phyloP scores from a whole-genome alignment of 2,329 filamentous ascomycete species.

The Dothideomycetidae sp. region DNA sequence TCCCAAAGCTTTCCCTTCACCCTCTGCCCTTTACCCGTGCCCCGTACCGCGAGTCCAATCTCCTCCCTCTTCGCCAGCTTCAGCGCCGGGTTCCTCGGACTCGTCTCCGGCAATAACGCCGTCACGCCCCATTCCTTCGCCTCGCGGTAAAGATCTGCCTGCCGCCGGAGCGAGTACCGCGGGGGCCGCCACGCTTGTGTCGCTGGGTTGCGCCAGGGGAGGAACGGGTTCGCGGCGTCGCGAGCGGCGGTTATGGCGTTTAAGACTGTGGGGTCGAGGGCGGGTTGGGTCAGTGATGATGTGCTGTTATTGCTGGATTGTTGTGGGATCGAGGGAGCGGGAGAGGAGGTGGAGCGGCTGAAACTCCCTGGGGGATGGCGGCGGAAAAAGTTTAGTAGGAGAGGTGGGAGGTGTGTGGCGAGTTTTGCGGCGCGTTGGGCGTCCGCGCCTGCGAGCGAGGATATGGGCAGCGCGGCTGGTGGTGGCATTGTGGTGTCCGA shows the following conservation, averaged over 20 bases:
- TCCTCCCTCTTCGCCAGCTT: slow-evolving; percentile 59
- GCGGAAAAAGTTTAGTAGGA: slow-evolving; percentile 74
- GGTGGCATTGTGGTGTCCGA: slow-evolving; percentile 3
- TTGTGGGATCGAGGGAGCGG: slow-evolving; percentile 15
- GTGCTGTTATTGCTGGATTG: slow-evolving; percentile 22
- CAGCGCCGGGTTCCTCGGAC: slow-evolving; percentile 35
- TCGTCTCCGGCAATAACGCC: slow-evolving; percentile 20
- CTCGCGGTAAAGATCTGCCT: slow-evolving; percentile 83
- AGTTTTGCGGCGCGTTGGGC: slow-evolving; percentile 5
- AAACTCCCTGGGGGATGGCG: slow-evolving; percentile 61
- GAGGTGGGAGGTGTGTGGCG: slow-evolving; percentile 59
- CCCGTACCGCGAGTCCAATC: slow-evolving; percentile 71
- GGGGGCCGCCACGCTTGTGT: slow-evolving; percentile 78
- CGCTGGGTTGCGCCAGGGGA: slow-evolving; percentile 58
- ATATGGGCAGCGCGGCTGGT: slow-evolving; percentile 21
- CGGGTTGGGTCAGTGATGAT: slow-evolving; percentile 32
- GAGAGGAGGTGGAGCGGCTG: slow-evolving; percentile 23
- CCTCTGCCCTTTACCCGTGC: slow-evolving; percentile 70
- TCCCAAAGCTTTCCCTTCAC: slow-evolving; percentile 96
- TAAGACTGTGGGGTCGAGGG: slow-evolving; percentile 20
- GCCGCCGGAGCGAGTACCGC: slow-evolving; percentile 66
- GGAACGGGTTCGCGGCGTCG: slow-evolving; percentile 57
- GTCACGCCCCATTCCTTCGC: slow-evolving; percentile 43
- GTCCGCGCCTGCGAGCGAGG: background rate
- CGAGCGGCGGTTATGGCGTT: slow-evolving; percentile 16